Percentiles rank a stretch among this genome's conserved stretches.
Conservation (phyloP, 345 rosid genomes). For the Melaleuca alternifolia region DNA sequence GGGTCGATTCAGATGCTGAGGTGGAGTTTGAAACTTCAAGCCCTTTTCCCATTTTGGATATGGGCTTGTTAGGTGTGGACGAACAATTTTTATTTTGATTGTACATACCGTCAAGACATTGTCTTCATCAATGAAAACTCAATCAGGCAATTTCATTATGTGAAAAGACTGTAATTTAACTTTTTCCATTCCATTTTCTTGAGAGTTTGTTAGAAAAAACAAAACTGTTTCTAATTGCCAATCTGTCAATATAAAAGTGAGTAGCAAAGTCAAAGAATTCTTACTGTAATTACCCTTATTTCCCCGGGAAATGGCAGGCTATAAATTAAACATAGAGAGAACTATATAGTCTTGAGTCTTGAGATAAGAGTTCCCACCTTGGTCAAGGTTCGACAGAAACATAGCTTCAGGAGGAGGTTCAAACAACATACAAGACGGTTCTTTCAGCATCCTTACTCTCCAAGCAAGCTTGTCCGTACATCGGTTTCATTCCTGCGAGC, state of each 20-base stretch:
- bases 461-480: not conserved
- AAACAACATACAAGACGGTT: not conserved
- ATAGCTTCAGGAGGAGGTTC: not conserved
- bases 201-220: too few species aligned
- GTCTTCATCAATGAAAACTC: not conserved
- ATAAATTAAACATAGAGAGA: not conserved
- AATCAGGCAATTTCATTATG: too few species aligned
- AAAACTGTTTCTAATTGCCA: too few species aligned
- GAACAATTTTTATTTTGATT: not conserved
- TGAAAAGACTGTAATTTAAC: too few species aligned
- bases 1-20: not conserved
- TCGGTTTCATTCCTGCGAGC: too few species aligned
- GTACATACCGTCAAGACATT: not conserved
- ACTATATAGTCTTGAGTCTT: not conserved
- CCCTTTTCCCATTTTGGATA: too few species aligned
- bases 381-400: not conserved
- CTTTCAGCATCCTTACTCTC: not conserved
- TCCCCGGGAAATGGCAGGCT: too few species aligned
- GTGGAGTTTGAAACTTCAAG: not conserved
- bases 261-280: too few species aligned
- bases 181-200: too few species aligned
- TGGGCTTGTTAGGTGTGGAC: not conserved
- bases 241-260: too few species aligned
- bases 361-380: not conserved
- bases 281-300: too few species aligned